Conservation (phyloP, 1,284 basidiomycete species). For the Lignosus rhinocerotis region DNA sequence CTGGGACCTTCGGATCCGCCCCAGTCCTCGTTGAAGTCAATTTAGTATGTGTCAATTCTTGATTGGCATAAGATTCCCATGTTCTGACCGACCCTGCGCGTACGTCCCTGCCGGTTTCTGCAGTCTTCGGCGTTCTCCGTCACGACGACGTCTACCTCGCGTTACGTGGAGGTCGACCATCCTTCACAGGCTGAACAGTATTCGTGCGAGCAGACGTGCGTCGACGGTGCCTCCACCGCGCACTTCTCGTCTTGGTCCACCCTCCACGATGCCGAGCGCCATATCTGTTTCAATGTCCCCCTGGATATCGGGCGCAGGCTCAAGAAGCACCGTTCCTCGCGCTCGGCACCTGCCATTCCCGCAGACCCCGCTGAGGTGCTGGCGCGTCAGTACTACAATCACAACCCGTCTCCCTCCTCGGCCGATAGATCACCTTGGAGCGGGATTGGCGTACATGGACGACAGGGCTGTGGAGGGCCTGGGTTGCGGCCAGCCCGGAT, state of each 20-base stretch:
- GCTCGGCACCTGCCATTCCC: slow-evolving; percentile 16
- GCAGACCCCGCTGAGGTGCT: slow-evolving; percentile 33
- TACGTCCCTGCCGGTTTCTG: neutral
- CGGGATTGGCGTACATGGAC: neutral
- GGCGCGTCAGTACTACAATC: slow-evolving; percentile 34
- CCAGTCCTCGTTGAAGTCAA: slow-evolving; percentile 36
- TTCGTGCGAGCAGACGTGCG: slow-evolving; percentile 14
- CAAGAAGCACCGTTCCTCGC: slow-evolving; percentile 24
- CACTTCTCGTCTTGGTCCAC: slow-evolving; percentile 25
- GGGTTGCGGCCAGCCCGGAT: neutral
- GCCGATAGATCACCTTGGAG: slow-evolving; percentile 12
- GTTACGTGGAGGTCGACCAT: slow-evolving; percentile 41
- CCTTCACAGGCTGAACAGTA: slow-evolving; percentile 20
- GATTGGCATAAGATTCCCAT: neutral
- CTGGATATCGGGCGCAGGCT: slow-evolving; percentile 25
- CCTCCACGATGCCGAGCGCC: slow-evolving; percentile 22
- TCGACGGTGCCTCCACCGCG: neutral
- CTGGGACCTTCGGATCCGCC: slow-evolving; percentile 25
- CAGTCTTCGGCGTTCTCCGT: slow-evolving; percentile 53
- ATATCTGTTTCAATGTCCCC: slow-evolving; percentile 25
- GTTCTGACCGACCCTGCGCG: slow-evolving; percentile 1
- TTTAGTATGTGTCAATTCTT: slow-evolving; percentile 27
- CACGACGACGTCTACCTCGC: slow-evolving; percentile 51
- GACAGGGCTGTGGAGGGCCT: neutral
- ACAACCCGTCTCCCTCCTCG: slow-evolving; percentile 18